Base-by-base conservation (phyloP, 805 yeast genomes). In the Debaryomyces maramus region DNA sequence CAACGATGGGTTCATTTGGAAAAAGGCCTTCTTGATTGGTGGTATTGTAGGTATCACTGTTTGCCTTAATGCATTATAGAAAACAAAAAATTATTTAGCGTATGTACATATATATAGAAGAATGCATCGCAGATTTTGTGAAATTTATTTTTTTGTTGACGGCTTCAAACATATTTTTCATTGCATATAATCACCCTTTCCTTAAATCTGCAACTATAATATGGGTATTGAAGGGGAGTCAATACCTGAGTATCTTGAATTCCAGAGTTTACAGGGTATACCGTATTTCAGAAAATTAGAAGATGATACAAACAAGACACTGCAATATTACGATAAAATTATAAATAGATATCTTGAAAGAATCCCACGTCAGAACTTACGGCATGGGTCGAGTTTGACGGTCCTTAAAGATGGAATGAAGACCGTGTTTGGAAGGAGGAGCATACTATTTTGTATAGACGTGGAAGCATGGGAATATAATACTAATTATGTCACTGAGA, bases 391-490 rank as follows among this genome's bases (percentile, higher is more conserved):
- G 9, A 24, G 28, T 3, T 21, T 36, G 14, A 20, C 21, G 14
- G 28, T 20, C 5, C 28, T 36, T 18, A 13, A 21, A 10, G 27
- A 36, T n/a, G 38, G 32, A 6, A 36, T 36, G 33, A 20, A 28
- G 20, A 19, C 14, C 10, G 38, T 36, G 3, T 36, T 28, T 21
- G 38, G 38, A 6, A 30, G 61, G 10, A 45, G 43, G 32, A 35
- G 63, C 6, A 60, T 66, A 3, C 59, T 74, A n/a, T 61, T 79
- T 36, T 63, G 75, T 10, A 56, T 80, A 32, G 85, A 80, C 53
- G 61, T 78, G 2, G 86, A 80, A 52, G 83, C 83, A 0, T 78
- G 57, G 61, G 85, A 80, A 50, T 44, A 50, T 17, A 58, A 73
- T 45, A 60, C 58, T 10, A 51, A 61, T 15, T 41, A 57, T 6